Conservation (phyloP, 768 basidiomycete species). For the Kwoniella pini region DNA sequence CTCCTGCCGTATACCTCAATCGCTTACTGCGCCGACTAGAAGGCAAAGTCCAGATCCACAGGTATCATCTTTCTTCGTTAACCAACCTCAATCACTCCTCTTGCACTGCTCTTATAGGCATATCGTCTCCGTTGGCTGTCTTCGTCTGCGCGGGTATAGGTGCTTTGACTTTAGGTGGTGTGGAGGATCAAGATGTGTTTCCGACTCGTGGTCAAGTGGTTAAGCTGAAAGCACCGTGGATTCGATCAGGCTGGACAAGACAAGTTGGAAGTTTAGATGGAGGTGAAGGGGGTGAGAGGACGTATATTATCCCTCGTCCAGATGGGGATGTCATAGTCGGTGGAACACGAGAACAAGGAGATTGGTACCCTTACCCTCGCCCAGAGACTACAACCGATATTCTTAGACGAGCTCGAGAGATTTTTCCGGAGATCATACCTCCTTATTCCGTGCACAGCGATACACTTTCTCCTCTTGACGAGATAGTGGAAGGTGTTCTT, state of each 20-base stretch:
- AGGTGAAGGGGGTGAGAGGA: conserved; percentile 50
- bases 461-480: conserved; percentile 1
- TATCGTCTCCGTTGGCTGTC: conserved; percentile 23
- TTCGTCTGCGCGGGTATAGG: conserved; percentile 53
- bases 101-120: conserved; percentile 26
- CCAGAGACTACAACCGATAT: conserved; percentile 44
- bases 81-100: conserved; percentile 22
- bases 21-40: conserved; percentile 39
- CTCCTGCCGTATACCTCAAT: conserved; percentile 47
- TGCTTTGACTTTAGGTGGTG: conserved; percentile 45
- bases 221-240: conserved; percentile 47
- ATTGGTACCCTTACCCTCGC: conserved; percentile 50
- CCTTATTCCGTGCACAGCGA: not conserved
- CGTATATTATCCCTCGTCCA: conserved; percentile 54
- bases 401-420: conserved; percentile 44
- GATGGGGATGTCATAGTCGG: conserved; percentile 54
- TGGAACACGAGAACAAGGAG: conserved; percentile 51
- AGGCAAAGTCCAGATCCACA: conserved; percentile 35
- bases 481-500: conserved; percentile 24
- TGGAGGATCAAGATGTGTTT: conserved; percentile 44
- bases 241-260: conserved; percentile 49
- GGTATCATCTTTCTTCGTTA: conserved; percentile 38
- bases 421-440: conserved; percentile 45
- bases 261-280: conserved; percentile 45
- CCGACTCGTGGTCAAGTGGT: conserved; percentile 54